Evolutionary conservation across 2,329 filamentous ascomycete genomes (phyloP).

Genomic region (Phialophora expanda): DNA sequence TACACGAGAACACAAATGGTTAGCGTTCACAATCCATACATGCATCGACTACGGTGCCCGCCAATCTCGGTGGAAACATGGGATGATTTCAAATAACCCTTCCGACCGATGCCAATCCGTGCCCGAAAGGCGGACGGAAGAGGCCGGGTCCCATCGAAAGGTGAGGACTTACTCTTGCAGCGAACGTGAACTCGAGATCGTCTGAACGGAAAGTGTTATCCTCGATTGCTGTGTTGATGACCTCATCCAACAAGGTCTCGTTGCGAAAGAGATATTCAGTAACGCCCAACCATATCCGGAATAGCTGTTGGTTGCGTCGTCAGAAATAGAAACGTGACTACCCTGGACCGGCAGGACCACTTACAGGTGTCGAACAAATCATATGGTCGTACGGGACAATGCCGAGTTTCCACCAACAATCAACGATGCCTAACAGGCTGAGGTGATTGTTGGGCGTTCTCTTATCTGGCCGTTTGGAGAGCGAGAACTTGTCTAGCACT

Average conservation of each 20-base stretch:
- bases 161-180: conserved; percentile 66
- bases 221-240: conserved; percentile 81
- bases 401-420: conserved; percentile 93
- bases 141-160: background rate
- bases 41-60: background rate
- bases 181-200: conserved; percentile 97
- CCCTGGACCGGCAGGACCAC: conserved; percentile 40
- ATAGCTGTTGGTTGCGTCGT: conserved; percentile 61
- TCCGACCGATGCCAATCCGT: conserved; percentile 17
- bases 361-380: conserved; percentile 92
- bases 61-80: conserved; percentile 1
- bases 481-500: conserved; percentile 84
- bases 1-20: conserved; percentile 39
- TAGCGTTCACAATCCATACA: conserved; percentile 8
- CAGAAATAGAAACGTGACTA: conserved; percentile 28
- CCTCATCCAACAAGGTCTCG: conserved; percentile 77
- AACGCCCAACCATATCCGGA: conserved; percentile 95
- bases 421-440: conserved; percentile 91
- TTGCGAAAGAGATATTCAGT: conserved; percentile 95
- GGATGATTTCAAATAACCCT: conserved; percentile 8
- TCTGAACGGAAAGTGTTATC: conserved; percentile 93
- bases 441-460: conserved; percentile 89
- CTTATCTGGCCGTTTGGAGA: conserved; percentile 71
- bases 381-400: conserved; percentile 99
- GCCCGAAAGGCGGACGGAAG: background rate